Conservation (phyloP, 257 asterid species). For the Echites panduratus region DNA sequence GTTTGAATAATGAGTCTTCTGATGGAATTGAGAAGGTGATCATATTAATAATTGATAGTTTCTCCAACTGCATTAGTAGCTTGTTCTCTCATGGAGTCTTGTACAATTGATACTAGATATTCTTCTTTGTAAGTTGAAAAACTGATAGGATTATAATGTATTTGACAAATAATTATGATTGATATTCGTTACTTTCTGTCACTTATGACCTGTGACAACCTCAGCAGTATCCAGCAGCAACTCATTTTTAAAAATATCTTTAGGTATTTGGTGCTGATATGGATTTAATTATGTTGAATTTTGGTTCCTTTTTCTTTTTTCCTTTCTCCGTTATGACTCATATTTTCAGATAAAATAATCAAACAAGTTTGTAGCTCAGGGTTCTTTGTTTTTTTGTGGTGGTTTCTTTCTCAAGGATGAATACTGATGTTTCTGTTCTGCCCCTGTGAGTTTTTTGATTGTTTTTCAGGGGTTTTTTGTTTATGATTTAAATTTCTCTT, state of each 20-base stretch:
- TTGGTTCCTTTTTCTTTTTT: not conserved
- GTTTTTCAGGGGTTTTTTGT: not conserved
- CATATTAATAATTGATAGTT: not conserved
- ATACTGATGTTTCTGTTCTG: not conserved
- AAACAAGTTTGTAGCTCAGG: not conserved
- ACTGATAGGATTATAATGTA: not conserved
- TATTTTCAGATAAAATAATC: not conserved
- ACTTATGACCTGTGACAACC: not conserved
- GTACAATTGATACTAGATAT: slow-evolving; percentile 1
- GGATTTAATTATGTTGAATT: not conserved
- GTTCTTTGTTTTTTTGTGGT: not conserved
- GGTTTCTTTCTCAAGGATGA: not conserved
- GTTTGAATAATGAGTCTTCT: slow-evolving; percentile 27
- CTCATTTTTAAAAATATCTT: not conserved
- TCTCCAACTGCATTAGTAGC: not conserved
- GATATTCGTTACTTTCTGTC: not conserved
- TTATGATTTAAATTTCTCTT: not conserved
- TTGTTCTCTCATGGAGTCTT: not conserved
- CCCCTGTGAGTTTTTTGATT: not conserved
- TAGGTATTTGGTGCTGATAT: not conserved
- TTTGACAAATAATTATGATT: not conserved
- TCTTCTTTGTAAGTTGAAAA: not conserved
- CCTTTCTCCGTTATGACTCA: too few relatives aligned
- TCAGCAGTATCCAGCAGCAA: not conserved
- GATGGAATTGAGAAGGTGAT: slow-evolving; percentile 48